Evolutionary conservation across 768 basidiomycete genomes (phyloP), one percentile per base, ranked within the genome.

Genomic region (Chalciporus sphaerocephalus): DNA sequence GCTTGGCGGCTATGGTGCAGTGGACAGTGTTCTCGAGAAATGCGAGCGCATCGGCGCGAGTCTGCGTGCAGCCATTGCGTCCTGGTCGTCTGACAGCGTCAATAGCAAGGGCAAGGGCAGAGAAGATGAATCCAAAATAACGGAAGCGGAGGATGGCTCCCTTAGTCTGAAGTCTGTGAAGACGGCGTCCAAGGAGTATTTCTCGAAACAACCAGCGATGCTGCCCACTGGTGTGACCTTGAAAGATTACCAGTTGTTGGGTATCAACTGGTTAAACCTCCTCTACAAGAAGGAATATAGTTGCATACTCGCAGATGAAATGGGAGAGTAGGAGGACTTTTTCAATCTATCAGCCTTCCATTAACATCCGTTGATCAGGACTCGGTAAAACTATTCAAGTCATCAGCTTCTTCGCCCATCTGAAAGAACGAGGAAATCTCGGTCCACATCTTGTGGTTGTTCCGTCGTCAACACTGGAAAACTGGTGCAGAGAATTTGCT

Each of bases 321-420:
- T 99, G 96, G 95, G 95, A 90, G 66, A 56, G 80, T 75, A 24
- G 33, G 20, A 40, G 11, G 11, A 5, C 2, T 28, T 6, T 24
- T 27, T n/a, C n/a, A n/a, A n/a, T n/a, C 11, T 40, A 6, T 44
- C 15, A 25, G 34, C 25, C 47, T 16, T 42, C 44, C 21, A 38
- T 39, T 33, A 41, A 39, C 22, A 24, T 2, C 5, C 20, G 23
- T 23, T 22, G 38, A 13, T 5, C 43, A 96, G 95, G 95, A 59
- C 83, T 99, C 52, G 96, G 96, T 21, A 99, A 99, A 74, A 99
- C 96, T 2, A 88, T 95, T 30, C 96, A 99, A 69, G 96, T 99
- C 44, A 99, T 99, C 64, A 88, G 93, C 44, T 96, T 99, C 72
- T 80, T 98, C 50, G 89, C 94, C 4, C 77, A 88, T 56, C 74